Conservation (phyloP, 495 filamentous ascomycete species). For the Cetradonia linearis region DNA sequence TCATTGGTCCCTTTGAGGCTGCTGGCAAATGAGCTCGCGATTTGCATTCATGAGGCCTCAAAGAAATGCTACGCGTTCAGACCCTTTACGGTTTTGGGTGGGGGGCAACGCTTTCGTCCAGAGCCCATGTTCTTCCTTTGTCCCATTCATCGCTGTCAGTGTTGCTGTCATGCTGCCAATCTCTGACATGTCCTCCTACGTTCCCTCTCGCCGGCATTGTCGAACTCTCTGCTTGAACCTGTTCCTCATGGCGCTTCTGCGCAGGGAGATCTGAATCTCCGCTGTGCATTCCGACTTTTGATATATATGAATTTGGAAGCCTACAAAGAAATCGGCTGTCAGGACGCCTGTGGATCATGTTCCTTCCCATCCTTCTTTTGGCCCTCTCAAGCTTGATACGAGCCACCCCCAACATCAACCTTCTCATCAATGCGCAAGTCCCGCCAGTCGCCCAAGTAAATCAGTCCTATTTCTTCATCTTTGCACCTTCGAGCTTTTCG, state of each 20-base stretch:
- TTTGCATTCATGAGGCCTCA: constrained; percentile 10
- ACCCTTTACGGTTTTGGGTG: constrained; percentile 2
- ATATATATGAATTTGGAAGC: background rate
- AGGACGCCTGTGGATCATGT: constrained; percentile 24
- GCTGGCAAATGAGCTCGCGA: constrained; percentile 4
- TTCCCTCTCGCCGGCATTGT: constrained; percentile 1
- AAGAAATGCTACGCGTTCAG: constrained; percentile 10
- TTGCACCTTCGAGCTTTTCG: constrained; percentile 61
- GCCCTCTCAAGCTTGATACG: constrained; percentile 27
- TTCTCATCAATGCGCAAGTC: constrained; percentile 68
- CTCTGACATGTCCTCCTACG: background rate
- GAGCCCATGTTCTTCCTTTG: background rate
- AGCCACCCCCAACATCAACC: constrained; percentile 44
- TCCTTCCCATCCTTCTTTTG: constrained; percentile 28
- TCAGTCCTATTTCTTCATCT: constrained; percentile 54
- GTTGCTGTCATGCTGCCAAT: constrained; percentile 2
- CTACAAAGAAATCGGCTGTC: background rate
- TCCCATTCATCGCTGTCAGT: background rate
- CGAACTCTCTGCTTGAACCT: background rate
- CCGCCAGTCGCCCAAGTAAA: constrained; percentile 62
- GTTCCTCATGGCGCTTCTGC: background rate
- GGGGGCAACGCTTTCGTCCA: background rate
- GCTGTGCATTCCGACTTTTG: background rate
- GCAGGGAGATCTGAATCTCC: background rate
- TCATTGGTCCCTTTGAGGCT: background rate